Base-by-base conservation (phyloP, 768 basidiomycete genomes). In the Boletales sp. region DNA sequence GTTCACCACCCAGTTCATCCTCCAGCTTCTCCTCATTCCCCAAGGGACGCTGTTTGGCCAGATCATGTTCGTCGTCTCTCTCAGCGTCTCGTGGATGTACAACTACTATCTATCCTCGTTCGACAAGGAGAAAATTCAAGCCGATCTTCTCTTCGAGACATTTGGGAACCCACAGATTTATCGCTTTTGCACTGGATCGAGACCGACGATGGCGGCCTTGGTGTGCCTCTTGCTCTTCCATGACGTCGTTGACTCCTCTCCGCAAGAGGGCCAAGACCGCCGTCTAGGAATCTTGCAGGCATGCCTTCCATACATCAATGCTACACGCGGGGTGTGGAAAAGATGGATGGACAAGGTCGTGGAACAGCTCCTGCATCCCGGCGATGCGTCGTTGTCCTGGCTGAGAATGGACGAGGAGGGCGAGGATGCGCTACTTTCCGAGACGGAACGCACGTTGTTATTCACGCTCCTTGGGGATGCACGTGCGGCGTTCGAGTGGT, bases 11-110 rank as follows among this genome's bases (percentile, higher is more conserved):
- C 63, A 72, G 31, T 64, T 67, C 52, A 51, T 71, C 40, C 49
- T 58, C 19, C 65, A 70, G 50, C 57, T 71, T 33, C 57, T 70
- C 37, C 59, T 70, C 46, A 57, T 69, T 25, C 68, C 68, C 1
- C 65, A 67, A 31, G 63, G 60, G n/a, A 53, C 56, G 5, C 43
- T 69, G 4, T 67, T 71, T 31, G 65, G 69, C 19, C 66, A 69
- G 50, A 51, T 63, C 49, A 61, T 70, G 63, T 69, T 70, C 44
- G 39, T 71, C 25, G 5, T 49, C 41, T 62, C 64, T 5, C 54
- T 70, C 36, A 50, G 45, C 17, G 58, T 55, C 4, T 69, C 67
- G 11, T 71, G 67, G 70, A 25, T 37, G 17, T 63, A 70, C 46
- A 65, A 66, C n/a, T 58, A 55, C 17, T 64, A 57, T 41, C 55